These are phyloP conservation scores for Xylaria sp. DNA, from an alignment of 2,329 filamentous ascomycete genomes.

Conservation along the genomic window DNA sequence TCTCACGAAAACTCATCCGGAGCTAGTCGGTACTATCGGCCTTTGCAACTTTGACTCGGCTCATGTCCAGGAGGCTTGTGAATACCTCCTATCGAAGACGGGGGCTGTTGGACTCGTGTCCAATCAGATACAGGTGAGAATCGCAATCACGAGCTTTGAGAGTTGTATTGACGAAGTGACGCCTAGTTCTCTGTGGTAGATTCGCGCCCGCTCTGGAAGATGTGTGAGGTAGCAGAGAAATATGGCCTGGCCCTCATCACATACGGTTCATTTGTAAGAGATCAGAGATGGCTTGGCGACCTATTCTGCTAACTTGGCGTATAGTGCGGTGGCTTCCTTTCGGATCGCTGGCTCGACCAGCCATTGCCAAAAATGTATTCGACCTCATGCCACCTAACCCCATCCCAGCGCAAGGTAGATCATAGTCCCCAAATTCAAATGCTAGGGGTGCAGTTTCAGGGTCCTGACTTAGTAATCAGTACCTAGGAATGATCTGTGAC, in stretches of 20 bases:
- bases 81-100: slow-evolving; percentile 48
- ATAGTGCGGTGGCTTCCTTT: slow-evolving; percentile 53
- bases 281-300: no score
- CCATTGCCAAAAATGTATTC: slow-evolving; percentile 50
- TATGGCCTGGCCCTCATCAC: slow-evolving; percentile 50
- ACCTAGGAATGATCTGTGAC: slow-evolving; percentile 48
- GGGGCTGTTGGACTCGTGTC: slow-evolving; percentile 49
- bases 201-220: slow-evolving; percentile 47
- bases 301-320: slow-evolving; percentile 6
- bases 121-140: slow-evolving; percentile 51
- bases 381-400: slow-evolving; percentile 47
- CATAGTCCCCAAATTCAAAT: not conserved
- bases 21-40: slow-evolving; percentile 49
- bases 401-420: slow-evolving; percentile 52
- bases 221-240: slow-evolving; percentile 46
- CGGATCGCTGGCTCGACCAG: slow-evolving; percentile 49
- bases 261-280: slow-evolving; percentile 51
- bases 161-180: slow-evolving; percentile 13
- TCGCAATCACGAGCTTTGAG: not conserved
- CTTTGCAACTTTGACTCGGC: slow-evolving; percentile 52
- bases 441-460: not conserved
- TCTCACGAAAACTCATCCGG: slow-evolving; percentile 45
- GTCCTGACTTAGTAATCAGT: slow-evolving; percentile 34
- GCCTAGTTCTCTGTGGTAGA: slow-evolving; percentile 51
- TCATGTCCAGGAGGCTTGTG: slow-evolving; percentile 49